These are phyloP conservation scores for Boletus sensibilis DNA, from an alignment of 768 basidiomycete genomes.

Conservation along the genomic window DNA sequence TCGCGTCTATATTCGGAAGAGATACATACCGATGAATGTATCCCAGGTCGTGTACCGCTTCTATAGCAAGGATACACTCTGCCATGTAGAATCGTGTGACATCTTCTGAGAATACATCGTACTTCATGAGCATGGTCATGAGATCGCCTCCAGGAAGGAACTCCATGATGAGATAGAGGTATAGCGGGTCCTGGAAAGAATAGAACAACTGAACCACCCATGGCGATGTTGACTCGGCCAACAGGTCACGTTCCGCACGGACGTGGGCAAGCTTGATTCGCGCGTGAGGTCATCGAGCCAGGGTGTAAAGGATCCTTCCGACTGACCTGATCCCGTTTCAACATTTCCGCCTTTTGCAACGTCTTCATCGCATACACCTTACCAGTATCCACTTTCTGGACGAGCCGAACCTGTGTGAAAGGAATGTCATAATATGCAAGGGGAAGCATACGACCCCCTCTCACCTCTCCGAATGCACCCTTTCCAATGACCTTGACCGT, in stretches of 20 bases:
- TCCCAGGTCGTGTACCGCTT: slow-evolving; percentile 97
- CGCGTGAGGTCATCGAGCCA: slow-evolving; percentile 5
- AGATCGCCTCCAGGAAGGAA: slow-evolving; percentile 91
- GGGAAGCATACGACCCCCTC: slow-evolving; percentile 15
- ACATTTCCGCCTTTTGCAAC: slow-evolving; percentile 96
- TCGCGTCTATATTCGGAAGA: background rate
- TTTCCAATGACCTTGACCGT: slow-evolving; percentile 99
- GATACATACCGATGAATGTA: slow-evolving; percentile 90
- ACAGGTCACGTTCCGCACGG: slow-evolving; percentile 92
- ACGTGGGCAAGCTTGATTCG: slow-evolving; percentile 85
- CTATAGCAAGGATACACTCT: slow-evolving; percentile 95
- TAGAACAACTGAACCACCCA: slow-evolving; percentile 99
- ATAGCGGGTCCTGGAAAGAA: slow-evolving; percentile 95
- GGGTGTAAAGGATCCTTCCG: background rate
- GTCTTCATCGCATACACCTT: slow-evolving; percentile 99
- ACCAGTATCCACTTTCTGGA: slow-evolving; percentile 95
- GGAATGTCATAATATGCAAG: slow-evolving; percentile 1
- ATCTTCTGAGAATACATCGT: slow-evolving; percentile 98
- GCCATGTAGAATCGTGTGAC: slow-evolving; percentile 99
- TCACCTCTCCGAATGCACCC: slow-evolving; percentile 95
- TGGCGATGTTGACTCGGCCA: slow-evolving; percentile 93
- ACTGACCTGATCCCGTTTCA: slow-evolving; percentile 95
- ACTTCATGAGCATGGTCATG: slow-evolving; percentile 99
- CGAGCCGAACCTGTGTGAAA: slow-evolving; percentile 72
- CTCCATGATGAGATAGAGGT: slow-evolving; percentile 98